phyloP scores from a whole-genome alignment of 2,329 filamentous ascomycete genomes.

The Cadophora malorum region DNA sequence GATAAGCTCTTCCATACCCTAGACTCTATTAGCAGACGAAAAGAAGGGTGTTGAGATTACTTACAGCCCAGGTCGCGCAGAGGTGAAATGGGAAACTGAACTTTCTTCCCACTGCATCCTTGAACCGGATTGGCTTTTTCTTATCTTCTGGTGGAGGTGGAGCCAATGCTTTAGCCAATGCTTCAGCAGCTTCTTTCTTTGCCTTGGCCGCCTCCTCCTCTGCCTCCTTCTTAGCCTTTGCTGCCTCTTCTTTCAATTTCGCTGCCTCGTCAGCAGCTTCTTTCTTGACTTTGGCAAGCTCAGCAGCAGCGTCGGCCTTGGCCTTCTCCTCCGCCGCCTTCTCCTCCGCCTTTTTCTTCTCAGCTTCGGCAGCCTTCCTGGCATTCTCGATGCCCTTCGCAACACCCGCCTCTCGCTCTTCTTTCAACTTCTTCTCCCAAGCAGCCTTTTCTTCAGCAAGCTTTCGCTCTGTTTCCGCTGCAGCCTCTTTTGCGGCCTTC shows the following conservation, averaged over 20 bases:
- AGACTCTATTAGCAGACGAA: conserved; percentile 39
- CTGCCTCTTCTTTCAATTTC: conserved; percentile 52
- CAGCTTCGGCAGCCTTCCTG: conserved; percentile 38
- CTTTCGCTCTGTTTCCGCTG: conserved; percentile 31
- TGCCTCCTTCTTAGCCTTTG: conserved; percentile 51
- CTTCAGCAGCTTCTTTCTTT: conserved; percentile 56
- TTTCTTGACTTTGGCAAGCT: conserved; percentile 38
- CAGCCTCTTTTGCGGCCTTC: conserved; percentile 31
- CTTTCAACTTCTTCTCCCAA: conserved; percentile 48
- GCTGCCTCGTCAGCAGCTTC: conserved; percentile 46
- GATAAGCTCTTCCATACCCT: conserved; percentile 89
- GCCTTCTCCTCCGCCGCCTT: conserved; percentile 34
- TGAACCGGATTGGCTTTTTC: conserved; percentile 79
- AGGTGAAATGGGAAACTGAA: conserved; percentile 91
- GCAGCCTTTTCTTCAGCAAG: conserved; percentile 36
- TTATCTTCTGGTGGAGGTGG: conserved; percentile 46
- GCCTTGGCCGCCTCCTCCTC: conserved; percentile 35
- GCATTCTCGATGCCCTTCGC: conserved; percentile 42
- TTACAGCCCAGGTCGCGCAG: conserved; percentile 83
- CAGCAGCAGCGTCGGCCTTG: conserved; percentile 32
- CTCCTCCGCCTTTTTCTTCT: conserved; percentile 28
- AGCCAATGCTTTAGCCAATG: conserved; percentile 52
- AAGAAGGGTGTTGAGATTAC: conserved; percentile 44
- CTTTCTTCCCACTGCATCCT: conserved; percentile 88
- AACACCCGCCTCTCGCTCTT: conserved; percentile 48